Evolutionary conservation across 768 basidiomycete genomes (phyloP).

Genomic region (Kwoniella sp.): DNA sequence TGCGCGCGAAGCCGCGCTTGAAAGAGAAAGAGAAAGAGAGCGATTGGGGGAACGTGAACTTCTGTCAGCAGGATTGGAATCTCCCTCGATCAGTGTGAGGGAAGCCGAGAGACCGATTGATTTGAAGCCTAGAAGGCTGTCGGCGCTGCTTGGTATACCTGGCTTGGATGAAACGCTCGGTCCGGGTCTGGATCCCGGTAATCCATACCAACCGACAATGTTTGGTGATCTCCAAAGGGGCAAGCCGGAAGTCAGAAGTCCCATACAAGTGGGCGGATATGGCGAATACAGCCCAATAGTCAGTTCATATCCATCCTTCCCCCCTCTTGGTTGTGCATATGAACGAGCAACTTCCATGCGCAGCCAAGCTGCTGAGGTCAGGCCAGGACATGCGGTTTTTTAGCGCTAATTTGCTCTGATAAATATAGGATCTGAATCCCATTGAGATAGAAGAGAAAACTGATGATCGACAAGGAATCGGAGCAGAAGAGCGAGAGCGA

Average conservation of each 20-base stretch:
- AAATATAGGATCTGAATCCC: conserved; percentile 10
- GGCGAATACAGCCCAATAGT: conserved; percentile 12
- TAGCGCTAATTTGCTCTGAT: too few relatives aligned
- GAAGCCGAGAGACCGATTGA: not conserved
- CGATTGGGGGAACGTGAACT: not conserved
- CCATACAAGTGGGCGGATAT: not conserved
- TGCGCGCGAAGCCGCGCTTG: not conserved
- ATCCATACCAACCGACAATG: conserved; percentile 13
- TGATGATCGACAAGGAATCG: not conserved
- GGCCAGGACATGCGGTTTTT: too few relatives aligned
- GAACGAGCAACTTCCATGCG: too few relatives aligned
- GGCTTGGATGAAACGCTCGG: conserved; percentile 7
- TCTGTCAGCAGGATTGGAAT: not conserved
- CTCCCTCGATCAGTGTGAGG: not conserved
- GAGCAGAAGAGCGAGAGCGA: not conserved
- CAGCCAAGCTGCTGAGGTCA: too few relatives aligned
- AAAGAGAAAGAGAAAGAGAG: not conserved
- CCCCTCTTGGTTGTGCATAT: too few relatives aligned
- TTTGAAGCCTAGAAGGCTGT: conserved; percentile 14
- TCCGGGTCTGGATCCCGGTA: not conserved
- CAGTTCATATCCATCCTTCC: not conserved
- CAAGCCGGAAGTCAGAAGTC: not conserved
- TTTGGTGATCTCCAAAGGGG: conserved; percentile 13
- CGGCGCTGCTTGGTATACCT: conserved; percentile 5
- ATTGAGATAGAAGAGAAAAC: not conserved